Evolutionary conservation across 2,329 filamentous ascomycete genomes (phyloP).

Genomic region (Pseudocercospora ulei): DNA sequence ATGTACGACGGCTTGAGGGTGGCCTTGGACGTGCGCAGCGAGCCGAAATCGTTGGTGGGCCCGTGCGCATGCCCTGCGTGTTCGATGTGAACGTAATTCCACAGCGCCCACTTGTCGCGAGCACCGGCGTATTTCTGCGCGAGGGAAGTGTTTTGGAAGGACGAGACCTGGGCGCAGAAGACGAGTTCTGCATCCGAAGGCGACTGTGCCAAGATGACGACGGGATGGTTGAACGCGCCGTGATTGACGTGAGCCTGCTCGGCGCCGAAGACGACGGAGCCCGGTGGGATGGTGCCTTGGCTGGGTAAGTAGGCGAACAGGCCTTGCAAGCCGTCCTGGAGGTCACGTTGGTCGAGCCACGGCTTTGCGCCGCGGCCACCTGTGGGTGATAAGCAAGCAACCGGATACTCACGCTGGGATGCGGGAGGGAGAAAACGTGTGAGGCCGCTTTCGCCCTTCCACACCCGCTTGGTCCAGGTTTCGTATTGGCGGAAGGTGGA

Average conservation of each 20-base stretch:
- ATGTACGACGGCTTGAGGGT: constrained; percentile 1
- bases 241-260: constrained; percentile 5
- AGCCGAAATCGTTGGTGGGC: not conserved
- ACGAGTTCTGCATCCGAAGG: not conserved
- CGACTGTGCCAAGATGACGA: constrained; percentile 1
- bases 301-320: not conserved
- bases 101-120: not conserved
- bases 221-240: constrained; percentile 7
- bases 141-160: constrained; percentile 2
- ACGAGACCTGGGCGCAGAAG: constrained; percentile 9
- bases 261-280: not conserved
- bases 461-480: constrained; percentile 1
- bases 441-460: constrained; percentile 5
- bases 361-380: not conserved
- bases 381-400: not conserved
- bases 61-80: not conserved
- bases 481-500: too few species aligned
- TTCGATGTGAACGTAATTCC: constrained; percentile 2
- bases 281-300: not conserved
- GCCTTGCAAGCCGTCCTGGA: not conserved
- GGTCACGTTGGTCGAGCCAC: not conserved
- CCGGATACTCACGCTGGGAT: not conserved
- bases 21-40: not conserved
- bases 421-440: constrained; percentile 2
- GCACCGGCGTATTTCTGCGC: constrained; percentile 3